Evolutionary conservation across 2,329 filamentous ascomycete genomes (phyloP), one percentile per base, ranked within the genome.

Genomic region (Claviceps pazoutovae): DNA sequence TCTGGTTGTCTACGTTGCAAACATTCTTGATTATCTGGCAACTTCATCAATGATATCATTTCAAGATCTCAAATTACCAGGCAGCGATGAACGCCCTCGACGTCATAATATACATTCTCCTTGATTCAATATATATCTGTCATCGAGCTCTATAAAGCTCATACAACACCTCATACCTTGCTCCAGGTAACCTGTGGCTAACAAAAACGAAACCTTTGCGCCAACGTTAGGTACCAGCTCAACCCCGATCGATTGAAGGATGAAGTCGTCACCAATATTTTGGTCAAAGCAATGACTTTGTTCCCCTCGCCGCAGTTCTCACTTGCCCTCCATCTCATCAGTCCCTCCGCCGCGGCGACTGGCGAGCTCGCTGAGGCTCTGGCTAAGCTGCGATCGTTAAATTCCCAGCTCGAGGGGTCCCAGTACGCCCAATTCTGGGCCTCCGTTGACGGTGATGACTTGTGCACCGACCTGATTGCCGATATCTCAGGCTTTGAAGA

Each of bases 51-150:
- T 90, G 87, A 88, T 69, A 74, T 76, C 69, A 60, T 72, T 73
- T 81, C 71, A 84, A 94, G 88, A 88, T 95, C 95, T 94, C 87
- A 88, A 95, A 95, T 95, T 95, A 95, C 80, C 88, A 87, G 88
- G 94, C 71, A 70, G 72, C 70, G 67, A 73, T 66, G 68, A 37
- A 72, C 54, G 45, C 52, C 7, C 21, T 34, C n/a, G 19, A 44
- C 5, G 42, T 44, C 42, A 34, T 34, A 11, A 34, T 44, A 46
- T 54, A 39, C 53, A 55, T 83, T 83, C 84, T 83, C 81, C 83
- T 84, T 89, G 84, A 90, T 54, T 64, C 9, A 34, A 34, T 34
- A 54, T 57, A 59, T 56, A 49, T 53, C 17, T 19, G 21, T n/a
- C 49, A 23, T n/a, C 34, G 19, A 38, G 11, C 26, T 38, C 13